Evolutionary conservation across 176 grass and related monocot species (phyloP), one percentile per base, ranked within the genome.

Genomic region (Miscanthus lutarioriparius): DNA sequence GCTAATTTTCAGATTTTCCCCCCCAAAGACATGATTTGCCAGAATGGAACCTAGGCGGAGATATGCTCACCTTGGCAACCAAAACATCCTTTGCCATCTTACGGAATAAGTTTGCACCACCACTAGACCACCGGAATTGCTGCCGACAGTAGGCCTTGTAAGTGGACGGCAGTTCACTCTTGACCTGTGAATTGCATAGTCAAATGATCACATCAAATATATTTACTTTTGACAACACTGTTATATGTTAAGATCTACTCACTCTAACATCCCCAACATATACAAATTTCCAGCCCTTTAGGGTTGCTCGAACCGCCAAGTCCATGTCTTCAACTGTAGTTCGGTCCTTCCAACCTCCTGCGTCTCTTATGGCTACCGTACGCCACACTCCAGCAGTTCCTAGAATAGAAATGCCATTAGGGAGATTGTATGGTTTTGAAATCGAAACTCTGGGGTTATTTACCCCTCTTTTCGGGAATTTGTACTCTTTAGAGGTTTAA

Each of bases 341-440:
- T 58, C 93, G 87, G 71, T 98, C 93, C 82, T 96, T 94, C 96
- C 96, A 98, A 39, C 96, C 96, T 43, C 96, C 96, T 54, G 91
- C 96, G 30, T 92, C 91, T 81, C 89, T 86, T 56, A 98, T 95
- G 62, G 96, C 93, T 80, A 82, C 74, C 81, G 87, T 80, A 49
- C 93, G 93, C 96, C 96, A 98, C 23, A 98, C 89, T 68, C 96
- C 96, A 90, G 96, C 93, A 32, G 96, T 98, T 69, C 96, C 96
- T 99, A 70, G 32, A 65, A 86, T 69, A 87, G 39, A 72, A 10
- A 32, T 49, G 11, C 25, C 61, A 64, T 91, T 51, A 85, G 61
- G 51, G 78, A 49, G 39, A 53, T 51, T 48, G 9, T 79, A 70
- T 89, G 9, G 9, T 80, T 75, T 75, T 75, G 51, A 38, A 56